Base-by-base conservation (phyloP, 345 rosid species). In the Brassica incana region DNA sequence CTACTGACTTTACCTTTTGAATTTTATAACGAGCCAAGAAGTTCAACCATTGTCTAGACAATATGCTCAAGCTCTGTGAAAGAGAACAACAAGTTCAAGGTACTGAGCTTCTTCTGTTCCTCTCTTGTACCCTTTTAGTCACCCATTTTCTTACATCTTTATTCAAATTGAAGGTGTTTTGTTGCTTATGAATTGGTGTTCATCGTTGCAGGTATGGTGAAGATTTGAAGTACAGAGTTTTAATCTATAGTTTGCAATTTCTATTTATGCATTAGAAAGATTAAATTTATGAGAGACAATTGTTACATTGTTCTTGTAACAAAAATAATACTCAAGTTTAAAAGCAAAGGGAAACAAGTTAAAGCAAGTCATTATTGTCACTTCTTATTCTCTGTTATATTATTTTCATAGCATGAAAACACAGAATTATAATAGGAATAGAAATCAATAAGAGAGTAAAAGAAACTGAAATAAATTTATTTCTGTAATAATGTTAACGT, bases 51-150 rank as follows among this genome's bases (percentile, higher is more conserved):
- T 84, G 20, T 81, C 87, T 16, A 84, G 76, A 70, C 87, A 75
- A 54, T 83, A 83, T 76, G 81, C 88, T 50, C 79, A 80, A 79
- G 67, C 87, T 18, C 64, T 80, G 66, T 77, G 77, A 80, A 80
- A 62, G 59, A 69, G 10, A 25, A 62, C 29, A 15, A 35, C 70
- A 80, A 16, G 16, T 69, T 63, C 48, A 69, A 80, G 79, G 79
- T 70, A 54, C 23, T 64, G 70, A 62, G 50, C 27, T 69, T 16
- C 65, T 4, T 62, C 3, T 62, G 66, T 61, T 74, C 35, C 16
- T 74, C 16, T 35, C 58, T 25, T 72, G 20, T 29, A 43, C 23
- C 23, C 23, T 20, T 20, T 20, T 20, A 20, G 23, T 20, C 23
- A 20, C 23, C 23, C 23, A 20, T 20, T 32, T 54, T 36, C 36